A percentile compares a stretch with the other conserved stretches of the same genome.
phyloP scores from a whole-genome alignment of 2,329 filamentous ascomycete genomes.

The Xylaria sp. region DNA sequence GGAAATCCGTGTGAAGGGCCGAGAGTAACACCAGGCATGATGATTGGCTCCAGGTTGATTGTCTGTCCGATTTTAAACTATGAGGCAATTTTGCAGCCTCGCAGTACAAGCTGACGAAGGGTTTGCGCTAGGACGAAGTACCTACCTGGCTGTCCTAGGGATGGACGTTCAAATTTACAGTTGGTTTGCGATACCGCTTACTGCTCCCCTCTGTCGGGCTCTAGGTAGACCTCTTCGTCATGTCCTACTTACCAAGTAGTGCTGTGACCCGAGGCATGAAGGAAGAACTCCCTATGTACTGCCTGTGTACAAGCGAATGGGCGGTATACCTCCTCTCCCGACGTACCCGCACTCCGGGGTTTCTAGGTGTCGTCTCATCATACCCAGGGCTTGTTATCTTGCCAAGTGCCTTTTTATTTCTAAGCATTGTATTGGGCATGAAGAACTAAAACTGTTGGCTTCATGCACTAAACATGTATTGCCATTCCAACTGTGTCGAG shows the following conservation, averaged over 20 bases:
- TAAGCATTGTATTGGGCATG: constrained; percentile 7
- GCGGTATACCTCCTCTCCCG: constrained; percentile 18
- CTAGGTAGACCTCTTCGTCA: constrained; percentile 30
- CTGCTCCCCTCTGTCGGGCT: constrained; percentile 6
- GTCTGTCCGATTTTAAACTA: constrained; percentile 20
- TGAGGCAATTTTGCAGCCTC: constrained; percentile 32
- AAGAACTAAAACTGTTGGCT: not conserved
- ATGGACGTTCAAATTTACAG: too few species aligned
- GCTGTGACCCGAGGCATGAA: too few species aligned
- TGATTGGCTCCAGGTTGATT: constrained; percentile 18
- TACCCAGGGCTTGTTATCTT: constrained; percentile 6
- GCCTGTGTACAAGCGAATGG: constrained; percentile 12
- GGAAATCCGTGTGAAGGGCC: constrained; percentile 30
- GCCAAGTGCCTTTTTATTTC: constrained; percentile 3
- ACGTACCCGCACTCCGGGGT: constrained; percentile 17
- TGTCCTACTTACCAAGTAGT: too few species aligned
- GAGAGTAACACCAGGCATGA: constrained; percentile 6
- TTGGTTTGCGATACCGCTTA: constrained; percentile 8
- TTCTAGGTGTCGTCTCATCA: constrained; percentile 15
- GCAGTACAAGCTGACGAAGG: constrained; percentile 9
- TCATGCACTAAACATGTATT: constrained; percentile 2
- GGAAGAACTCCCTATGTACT: too few species aligned
- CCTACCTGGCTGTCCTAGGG: too few species aligned
- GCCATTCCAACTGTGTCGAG: constrained; percentile 1
- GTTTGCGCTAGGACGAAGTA: too few species aligned